Evolutionary conservation across 352 stramenopile genomes (phyloP), one percentile per base, ranked within the genome.

Genomic region (Globisporangium barbulae): DNA sequence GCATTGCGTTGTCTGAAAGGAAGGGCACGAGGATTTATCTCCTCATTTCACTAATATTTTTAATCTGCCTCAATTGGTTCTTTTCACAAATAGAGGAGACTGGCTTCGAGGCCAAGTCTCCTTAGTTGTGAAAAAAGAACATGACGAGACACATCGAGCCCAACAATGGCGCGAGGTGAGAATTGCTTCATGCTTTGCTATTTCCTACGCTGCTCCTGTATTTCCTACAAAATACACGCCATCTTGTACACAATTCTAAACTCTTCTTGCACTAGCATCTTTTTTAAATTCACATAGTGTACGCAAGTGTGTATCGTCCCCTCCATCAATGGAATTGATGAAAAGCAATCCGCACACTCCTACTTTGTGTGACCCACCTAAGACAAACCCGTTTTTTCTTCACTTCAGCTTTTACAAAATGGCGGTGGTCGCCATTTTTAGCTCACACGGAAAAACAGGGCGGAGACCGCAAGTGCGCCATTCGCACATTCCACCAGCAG

Each of bases 151-250:
- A 59, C n/a, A 31, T 59, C 13, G 30, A 42, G 31, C 21, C 53
- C 31, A 15, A 15, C 25, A 55, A 13, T 55, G 49, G 49, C 49
- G 37, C 49, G 25, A 7, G 25, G 31, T 50, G 28, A 8, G 47
- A 53, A 31, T 53, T 53, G 47, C 45, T 15, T 7, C 41, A 5
- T 48, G 41, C 41, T 48, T n/a, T 48, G 41, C 48, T 22, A 31
- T 19, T 54, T 54, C 48, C 22, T 2, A 54, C 21, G 0, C 22
- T 37, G 39, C 8, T 21, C 19, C 50, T 35, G 12, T 5, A 44
- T 55, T 39, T 31, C 52, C 30, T 5, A 22, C 17, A 10, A 55
- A 53, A 61, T 61, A 53, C 55, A 61, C 39, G 55, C 55, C 55
- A 61, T 61, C 55, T 22, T 53, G 55, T 19, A 12, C 19, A 17